These are phyloP conservation scores for Emergomyces orientalis DNA, from an alignment of 2,329 filamentous ascomycete species.

Conservation along the genomic window DNA sequence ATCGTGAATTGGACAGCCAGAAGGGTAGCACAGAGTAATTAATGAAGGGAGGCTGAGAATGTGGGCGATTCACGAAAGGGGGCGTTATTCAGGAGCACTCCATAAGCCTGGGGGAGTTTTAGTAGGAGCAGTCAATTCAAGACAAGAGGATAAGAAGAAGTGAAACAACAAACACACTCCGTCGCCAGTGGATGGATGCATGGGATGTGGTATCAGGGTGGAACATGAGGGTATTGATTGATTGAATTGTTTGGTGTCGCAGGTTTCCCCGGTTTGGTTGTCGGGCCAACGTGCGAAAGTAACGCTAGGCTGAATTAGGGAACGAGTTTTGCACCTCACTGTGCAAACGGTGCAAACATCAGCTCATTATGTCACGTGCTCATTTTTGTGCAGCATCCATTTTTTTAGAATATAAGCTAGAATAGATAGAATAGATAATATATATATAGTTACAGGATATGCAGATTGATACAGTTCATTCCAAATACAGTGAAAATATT, in stretches of 20 bases:
- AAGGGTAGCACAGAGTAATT: background rate
- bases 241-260: background rate
- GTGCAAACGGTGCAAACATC: background rate
- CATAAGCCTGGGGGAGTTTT: background rate
- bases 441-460: no score
- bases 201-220: no score
- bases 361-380: background rate
- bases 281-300: slow-evolving; percentile 9
- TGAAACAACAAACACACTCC: background rate
- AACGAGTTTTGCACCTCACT: no score
- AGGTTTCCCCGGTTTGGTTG: no score
- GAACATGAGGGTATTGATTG: background rate
- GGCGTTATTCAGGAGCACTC: background rate
- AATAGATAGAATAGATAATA: no score
- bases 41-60: background rate
- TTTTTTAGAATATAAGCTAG: no score
- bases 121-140: background rate
- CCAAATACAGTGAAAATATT: no score
- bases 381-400: no score
- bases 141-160: background rate
- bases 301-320: background rate
- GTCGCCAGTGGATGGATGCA: background rate
- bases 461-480: no score
- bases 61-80: background rate
- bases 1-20: slow-evolving; percentile 1